Base-by-base conservation (phyloP, 2,329 filamentous ascomycete genomes). In the Trichoderma semiorbis region DNA sequence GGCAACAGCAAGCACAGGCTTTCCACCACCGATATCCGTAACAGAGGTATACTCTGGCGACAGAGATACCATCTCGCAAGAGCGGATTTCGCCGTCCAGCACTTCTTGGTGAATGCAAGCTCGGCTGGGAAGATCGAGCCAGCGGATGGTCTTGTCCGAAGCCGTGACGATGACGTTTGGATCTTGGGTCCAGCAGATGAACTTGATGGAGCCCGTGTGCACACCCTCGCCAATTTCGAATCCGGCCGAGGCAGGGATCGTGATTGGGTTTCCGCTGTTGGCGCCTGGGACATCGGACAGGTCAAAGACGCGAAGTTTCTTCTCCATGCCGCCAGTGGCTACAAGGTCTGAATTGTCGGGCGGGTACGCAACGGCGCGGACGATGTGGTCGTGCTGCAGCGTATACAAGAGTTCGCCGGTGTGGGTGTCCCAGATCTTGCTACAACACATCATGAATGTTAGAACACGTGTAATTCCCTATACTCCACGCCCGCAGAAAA, bases 381-480 rank as follows among this genome's bases (percentile, higher is more conserved):
- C 96, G 75, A 99, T 98, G 81, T 99, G 96, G 75, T 94, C 90
- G 81, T 99, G 96, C 79, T 95, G 91, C 43, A 99, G 88, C 4
- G 93, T 95, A 78, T 92, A 92, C 55, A 97, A 87, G 63, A 93
- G 90, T 83, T 98, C 95, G 77, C 97, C 97, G 1, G 93, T 96
- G 78, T 97, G 93, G 0, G 96, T 97, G 78, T 99, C 94, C 96
- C 97, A 99, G 67, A 99, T 92, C 82, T 97, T 98, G 63, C 94
- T 97, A 75, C 74, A 73, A n/a, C n/a, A 75, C 57, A 57, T 60
- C n/a, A 34, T 21, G 16, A n/a, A 24, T 47, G 34, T 65, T 32
- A 55, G 50, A 36, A 39, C 4, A 26, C 30, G 30, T 16, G 10
- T 28, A 32, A 14, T 18, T 61, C 7, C 10, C 12, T 21, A 5